Conservation (phyloP, 1,284 basidiomycete genomes). For the Austroboletus olivaceoglutinosus region DNA sequence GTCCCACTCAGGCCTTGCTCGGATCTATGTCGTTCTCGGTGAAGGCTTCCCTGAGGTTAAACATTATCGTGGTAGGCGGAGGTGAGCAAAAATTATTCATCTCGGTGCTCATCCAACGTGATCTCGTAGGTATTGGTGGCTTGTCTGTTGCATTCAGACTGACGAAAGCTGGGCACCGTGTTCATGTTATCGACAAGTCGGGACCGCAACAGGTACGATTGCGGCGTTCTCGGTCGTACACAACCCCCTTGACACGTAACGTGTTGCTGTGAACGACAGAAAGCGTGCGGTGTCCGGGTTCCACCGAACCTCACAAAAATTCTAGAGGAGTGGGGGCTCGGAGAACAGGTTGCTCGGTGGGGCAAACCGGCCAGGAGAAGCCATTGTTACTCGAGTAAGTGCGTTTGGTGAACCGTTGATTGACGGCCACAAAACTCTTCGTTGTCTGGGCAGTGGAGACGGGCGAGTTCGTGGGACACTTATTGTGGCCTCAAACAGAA, state of each 20-base stretch:
- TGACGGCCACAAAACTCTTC: not conserved
- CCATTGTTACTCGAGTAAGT: conserved; percentile 24
- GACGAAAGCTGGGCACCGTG: conserved; percentile 42
- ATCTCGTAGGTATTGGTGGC: conserved; percentile 37
- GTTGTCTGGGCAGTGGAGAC: conserved; percentile 38
- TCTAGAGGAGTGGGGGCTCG: conserved; percentile 46
- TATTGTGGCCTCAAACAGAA: conserved; percentile 45
- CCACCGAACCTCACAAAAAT: conserved; percentile 51
- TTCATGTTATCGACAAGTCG: conserved; percentile 45
- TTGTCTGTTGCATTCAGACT: conserved; percentile 48
- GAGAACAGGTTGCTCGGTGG: conserved; percentile 36
- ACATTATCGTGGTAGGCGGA: conserved; percentile 44
- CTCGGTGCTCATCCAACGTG: not conserved
- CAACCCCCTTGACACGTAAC: not conserved
- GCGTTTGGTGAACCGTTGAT: not conserved
- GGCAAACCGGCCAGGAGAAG: conserved; percentile 28
- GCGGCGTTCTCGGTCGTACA: not conserved
- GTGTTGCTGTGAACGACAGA: conserved; percentile 14
- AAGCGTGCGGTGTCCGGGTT: conserved; percentile 41
- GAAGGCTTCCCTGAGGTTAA: conserved; percentile 29
- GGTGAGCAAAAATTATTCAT: conserved; percentile 25
- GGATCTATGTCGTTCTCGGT: conserved; percentile 6
- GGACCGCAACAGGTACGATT: conserved; percentile 31
- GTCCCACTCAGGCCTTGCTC: not conserved
- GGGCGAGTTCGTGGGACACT: conserved; percentile 40